phyloP scores from a whole-genome alignment of 2,329 filamentous ascomycete genomes.

The Penicillium hesseltinei region DNA sequence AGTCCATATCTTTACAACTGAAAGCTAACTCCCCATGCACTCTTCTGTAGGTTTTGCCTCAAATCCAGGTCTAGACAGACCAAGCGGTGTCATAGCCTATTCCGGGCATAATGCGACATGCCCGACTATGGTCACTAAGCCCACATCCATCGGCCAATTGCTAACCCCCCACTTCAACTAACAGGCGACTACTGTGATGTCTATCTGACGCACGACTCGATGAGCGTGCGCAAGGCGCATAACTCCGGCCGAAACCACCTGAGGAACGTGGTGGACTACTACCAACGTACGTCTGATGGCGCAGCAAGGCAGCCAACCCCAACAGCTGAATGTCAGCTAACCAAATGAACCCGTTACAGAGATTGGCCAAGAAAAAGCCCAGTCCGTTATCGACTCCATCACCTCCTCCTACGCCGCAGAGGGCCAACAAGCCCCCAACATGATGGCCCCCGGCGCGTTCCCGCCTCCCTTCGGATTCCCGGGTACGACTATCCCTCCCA shows the following conservation, averaged over 20 bases:
- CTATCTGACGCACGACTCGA: constrained; percentile 98
- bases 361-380: constrained; percentile 97
- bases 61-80: neutral
- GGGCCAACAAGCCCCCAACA: constrained; percentile 80
- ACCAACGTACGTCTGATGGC: constrained; percentile 66
- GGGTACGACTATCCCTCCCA: constrained; percentile 42
- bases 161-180: constrained; percentile 9
- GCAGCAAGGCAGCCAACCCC: neutral
- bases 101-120: constrained; percentile 6
- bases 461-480: constrained; percentile 64
- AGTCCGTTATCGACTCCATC: constrained; percentile 97
- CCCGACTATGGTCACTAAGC: neutral
- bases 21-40: constrained; percentile 51
- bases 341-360: constrained; percentile 53
- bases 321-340: neutral
- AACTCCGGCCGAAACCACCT: constrained; percentile 96
- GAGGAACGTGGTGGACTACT: constrained; percentile 97
- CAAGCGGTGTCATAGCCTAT: constrained; percentile 1
- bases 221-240: constrained; percentile 98
- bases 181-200: constrained; percentile 97
- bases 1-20: constrained; percentile 3
- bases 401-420: constrained; percentile 93
- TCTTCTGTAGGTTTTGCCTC: constrained; percentile 62
- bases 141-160: neutral
- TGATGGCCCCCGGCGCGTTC: constrained; percentile 56